A percentile compares a stretch with the other conserved stretches of the same genome.
Conservation (phyloP, 2,329 filamentous ascomycete genomes). For the Apiospora rasikravindrae region DNA sequence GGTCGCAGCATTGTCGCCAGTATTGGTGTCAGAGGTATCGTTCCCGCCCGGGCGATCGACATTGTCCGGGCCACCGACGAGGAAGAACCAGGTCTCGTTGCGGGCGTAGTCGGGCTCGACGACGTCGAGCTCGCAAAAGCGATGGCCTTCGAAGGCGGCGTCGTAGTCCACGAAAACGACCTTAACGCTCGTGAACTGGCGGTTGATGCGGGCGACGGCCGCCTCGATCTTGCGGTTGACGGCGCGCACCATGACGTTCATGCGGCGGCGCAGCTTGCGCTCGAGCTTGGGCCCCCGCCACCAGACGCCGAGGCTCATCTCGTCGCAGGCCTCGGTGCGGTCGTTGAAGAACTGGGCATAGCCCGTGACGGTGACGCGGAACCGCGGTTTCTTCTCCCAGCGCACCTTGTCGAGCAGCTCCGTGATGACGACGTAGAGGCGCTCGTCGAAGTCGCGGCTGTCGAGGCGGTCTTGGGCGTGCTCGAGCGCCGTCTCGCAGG, state of each 20-base stretch:
- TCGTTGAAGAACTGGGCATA: constrained; percentile 56
- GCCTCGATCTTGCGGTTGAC: constrained; percentile 47
- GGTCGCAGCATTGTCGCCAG: too few species aligned
- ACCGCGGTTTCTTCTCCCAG: constrained; percentile 51
- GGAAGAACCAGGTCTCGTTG: constrained; percentile 54
- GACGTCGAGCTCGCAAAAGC: constrained; percentile 48
- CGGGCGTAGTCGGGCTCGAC: constrained; percentile 50
- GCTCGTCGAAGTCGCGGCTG: constrained; percentile 45
- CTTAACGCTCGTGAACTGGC: constrained; percentile 41
- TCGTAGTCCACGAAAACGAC: constrained; percentile 54
- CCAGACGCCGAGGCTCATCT: constrained; percentile 53
- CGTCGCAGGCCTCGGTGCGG: constrained; percentile 48
- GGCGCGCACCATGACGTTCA: constrained; percentile 51
- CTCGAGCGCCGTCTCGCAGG: constrained; percentile 47
- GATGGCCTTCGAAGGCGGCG: constrained; percentile 49
- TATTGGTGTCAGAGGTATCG: constrained; percentile 19
- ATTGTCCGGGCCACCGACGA: constrained; percentile 51
- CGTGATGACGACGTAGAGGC: constrained; percentile 45
- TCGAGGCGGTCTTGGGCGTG: constrained; percentile 41
- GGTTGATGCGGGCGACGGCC: constrained; percentile 44
- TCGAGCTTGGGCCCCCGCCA: constrained; percentile 49
- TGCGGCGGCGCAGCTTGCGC: constrained; percentile 42
- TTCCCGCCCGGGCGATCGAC: constrained; percentile 29
- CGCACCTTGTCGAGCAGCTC: constrained; percentile 49
- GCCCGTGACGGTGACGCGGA: constrained; percentile 51